phyloP scores from a whole-genome alignment of 495 filamentous ascomycete genomes.

The Tuber indicum region DNA sequence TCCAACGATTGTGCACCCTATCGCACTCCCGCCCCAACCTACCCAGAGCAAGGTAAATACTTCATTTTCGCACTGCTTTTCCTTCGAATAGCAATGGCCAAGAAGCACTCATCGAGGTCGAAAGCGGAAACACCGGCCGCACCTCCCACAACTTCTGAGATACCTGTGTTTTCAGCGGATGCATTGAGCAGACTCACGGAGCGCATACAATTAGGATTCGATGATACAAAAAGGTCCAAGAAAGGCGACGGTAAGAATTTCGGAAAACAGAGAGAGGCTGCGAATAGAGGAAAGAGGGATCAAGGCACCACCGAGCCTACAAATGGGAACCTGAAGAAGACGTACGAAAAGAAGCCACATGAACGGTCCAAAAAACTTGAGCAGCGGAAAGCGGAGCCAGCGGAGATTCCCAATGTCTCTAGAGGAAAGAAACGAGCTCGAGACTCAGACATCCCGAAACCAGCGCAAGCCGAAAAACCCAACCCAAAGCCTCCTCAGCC shows the following conservation, averaged over 20 bases:
- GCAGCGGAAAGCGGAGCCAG: slow-evolving; percentile 39
- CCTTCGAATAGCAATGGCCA: slow-evolving; percentile 46
- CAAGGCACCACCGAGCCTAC: slow-evolving; percentile 14
- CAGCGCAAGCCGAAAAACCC: slow-evolving; percentile 8
- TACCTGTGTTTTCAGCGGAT: slow-evolving; percentile 33
- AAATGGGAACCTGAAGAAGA: slow-evolving; percentile 42
- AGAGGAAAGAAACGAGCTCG: slow-evolving; percentile 52
- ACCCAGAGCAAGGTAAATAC: slow-evolving; percentile 43
- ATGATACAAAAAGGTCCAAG: slow-evolving; percentile 25
- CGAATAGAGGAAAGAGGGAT: slow-evolving; percentile 9
- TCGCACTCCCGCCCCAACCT: neutral
- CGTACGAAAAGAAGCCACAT: slow-evolving; percentile 34
- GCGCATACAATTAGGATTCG: slow-evolving; percentile 36
- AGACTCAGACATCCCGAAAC: slow-evolving; percentile 41
- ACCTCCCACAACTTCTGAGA: slow-evolving; percentile 14
- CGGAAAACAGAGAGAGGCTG: neutral
- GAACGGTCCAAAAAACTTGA: slow-evolving; percentile 48
- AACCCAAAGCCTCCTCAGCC: slow-evolving; percentile 7
- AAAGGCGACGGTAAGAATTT: slow-evolving; percentile 7
- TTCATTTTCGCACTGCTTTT: slow-evolving; percentile 19
- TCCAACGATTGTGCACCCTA: slow-evolving; percentile 7
- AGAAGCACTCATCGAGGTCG: slow-evolving; percentile 45
- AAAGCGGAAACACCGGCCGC: slow-evolving; percentile 33
- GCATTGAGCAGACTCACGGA: slow-evolving; percentile 37
- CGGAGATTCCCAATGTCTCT: slow-evolving; percentile 44